phyloP scores from a whole-genome alignment of 1,284 basidiomycete species.

The Sparassis latifolia region DNA sequence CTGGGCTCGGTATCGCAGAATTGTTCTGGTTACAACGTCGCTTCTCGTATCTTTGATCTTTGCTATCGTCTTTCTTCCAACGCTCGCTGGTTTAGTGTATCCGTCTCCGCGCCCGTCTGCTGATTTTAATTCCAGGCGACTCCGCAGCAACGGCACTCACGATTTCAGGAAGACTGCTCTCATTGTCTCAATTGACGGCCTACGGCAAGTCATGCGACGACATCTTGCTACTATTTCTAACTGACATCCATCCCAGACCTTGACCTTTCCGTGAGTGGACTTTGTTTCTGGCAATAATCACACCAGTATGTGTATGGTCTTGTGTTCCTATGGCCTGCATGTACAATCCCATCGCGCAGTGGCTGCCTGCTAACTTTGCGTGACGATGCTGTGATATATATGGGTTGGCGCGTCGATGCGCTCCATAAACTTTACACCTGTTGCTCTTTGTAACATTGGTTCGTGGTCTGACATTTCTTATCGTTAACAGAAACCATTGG shows the following conservation, averaged over 20 bases:
- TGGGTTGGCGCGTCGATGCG: too few relatives aligned
- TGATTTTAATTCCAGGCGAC: conserved; percentile 9
- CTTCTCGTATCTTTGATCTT: neutral
- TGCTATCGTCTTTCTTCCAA: conserved; percentile 3
- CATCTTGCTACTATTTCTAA: neutral
- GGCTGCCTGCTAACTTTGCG: too few relatives aligned
- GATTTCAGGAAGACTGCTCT: conserved; percentile 75
- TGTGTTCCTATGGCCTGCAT: neutral
- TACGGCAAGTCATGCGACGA: conserved; percentile 43
- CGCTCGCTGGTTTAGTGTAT: neutral
- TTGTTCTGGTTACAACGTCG: neutral
- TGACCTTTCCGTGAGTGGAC: conserved; percentile 78
- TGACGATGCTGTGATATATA: too few relatives aligned
- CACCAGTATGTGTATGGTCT: neutral
- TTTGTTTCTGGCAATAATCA: neutral
- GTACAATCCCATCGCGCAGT: neutral
- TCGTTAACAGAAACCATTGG: conserved; percentile 72
- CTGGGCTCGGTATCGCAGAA: neutral
- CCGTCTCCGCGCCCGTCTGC: neutral
- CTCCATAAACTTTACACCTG: too few relatives aligned
- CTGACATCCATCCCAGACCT: conserved; percentile 40
- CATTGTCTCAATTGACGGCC: conserved; percentile 82
- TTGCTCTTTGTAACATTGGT: too few relatives aligned
- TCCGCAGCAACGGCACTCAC: conserved; percentile 70
- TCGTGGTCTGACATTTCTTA: neutral